These are phyloP conservation scores for Citrullus mucosospermus DNA, from an alignment of 306 rosid species.

Conservation along the genomic window DNA sequence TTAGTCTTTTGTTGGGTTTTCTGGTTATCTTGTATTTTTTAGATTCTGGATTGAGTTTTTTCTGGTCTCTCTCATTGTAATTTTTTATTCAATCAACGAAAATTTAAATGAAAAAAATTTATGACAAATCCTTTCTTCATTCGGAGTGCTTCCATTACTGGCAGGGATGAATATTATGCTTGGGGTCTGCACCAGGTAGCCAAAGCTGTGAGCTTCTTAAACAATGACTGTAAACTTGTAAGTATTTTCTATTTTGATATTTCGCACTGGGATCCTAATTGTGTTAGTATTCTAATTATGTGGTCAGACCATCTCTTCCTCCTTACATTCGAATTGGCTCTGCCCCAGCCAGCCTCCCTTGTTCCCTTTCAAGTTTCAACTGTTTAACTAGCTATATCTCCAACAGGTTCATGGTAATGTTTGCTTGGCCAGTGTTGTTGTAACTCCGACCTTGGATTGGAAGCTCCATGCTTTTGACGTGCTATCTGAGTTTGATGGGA, in stretches of 20 bases:
- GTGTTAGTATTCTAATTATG: background rate
- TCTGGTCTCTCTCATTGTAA: background rate
- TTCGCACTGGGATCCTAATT: background rate
- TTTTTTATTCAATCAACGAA: background rate
- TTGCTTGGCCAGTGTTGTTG: slow-evolving; percentile 90
- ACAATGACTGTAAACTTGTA: slow-evolving; percentile 90
- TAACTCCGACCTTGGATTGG: slow-evolving; percentile 96
- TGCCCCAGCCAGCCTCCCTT: background rate
- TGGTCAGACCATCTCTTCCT: background rate
- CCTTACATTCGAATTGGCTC: background rate
- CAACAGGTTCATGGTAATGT: slow-evolving; percentile 89
- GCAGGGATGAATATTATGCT: slow-evolving; percentile 94
- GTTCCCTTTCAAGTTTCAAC: slow-evolving; percentile 2
- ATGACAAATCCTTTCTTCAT: background rate
- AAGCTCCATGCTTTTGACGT: slow-evolving; percentile 97
- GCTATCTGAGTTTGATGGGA: slow-evolving; percentile 75
- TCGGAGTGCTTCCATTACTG: background rate
- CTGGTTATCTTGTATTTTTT: background rate
- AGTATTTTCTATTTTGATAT: background rate
- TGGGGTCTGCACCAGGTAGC: slow-evolving; percentile 94
- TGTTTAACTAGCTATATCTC: slow-evolving; percentile 16
- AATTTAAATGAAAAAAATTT: background rate
- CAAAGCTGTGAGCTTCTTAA: slow-evolving; percentile 96
- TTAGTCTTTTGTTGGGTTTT: background rate
- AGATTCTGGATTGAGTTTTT: background rate